These are phyloP conservation scores for Irpex sp. DNA, from an alignment of 1,284 basidiomycete species.

Conservation along the genomic window DNA sequence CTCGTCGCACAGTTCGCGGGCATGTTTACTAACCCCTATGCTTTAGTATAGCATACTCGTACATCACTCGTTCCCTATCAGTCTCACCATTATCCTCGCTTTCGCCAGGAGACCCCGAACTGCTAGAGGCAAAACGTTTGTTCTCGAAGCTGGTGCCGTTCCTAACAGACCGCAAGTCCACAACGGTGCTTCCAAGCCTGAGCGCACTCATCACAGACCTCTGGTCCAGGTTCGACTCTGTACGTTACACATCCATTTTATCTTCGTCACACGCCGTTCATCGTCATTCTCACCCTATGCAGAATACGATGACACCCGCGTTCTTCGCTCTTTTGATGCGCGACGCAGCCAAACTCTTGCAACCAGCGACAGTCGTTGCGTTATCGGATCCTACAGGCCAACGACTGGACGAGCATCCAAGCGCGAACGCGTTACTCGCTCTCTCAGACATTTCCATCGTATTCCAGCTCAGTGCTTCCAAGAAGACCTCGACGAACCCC, in stretches of 20 bases:
- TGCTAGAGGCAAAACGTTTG: conserved; percentile 38
- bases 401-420: conserved; percentile 29
- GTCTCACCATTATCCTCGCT: conserved; percentile 46
- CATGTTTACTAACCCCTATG: background rate
- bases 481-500: conserved; percentile 28
- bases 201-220: conserved; percentile 49
- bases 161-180: conserved; percentile 51
- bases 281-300: conserved; percentile 9
- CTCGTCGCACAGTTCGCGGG: background rate
- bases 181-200: conserved; percentile 40
- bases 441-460: conserved; percentile 48
- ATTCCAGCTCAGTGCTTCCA: conserved; percentile 19
- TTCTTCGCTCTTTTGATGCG: conserved; percentile 47
- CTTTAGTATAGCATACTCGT: conserved; percentile 59
- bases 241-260: conserved; percentile 25
- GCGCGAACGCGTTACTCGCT: conserved; percentile 36
- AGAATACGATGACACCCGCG: conserved; percentile 42
- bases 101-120: conserved; percentile 34
- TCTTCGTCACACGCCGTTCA: background rate
- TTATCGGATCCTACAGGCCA: conserved; percentile 6
- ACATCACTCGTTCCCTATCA: conserved; percentile 53
- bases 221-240: conserved; percentile 53
- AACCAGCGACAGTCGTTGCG: conserved; percentile 33
- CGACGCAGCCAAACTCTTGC: conserved; percentile 47
- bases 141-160: conserved; percentile 56